Conservation (phyloP, 2,329 filamentous ascomycete species). For the Fusarium sp. region DNA sequence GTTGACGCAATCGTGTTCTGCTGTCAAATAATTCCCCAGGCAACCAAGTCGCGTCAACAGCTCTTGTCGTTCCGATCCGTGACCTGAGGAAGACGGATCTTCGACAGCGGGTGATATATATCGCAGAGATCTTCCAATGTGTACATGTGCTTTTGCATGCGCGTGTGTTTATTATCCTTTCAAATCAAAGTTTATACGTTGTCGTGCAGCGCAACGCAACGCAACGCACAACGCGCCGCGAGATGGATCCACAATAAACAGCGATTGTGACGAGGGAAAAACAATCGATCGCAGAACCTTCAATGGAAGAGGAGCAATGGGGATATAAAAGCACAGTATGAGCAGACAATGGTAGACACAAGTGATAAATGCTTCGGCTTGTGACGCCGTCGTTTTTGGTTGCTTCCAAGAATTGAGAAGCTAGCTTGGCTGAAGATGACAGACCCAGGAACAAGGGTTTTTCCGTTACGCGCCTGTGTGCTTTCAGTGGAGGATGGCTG, state of each 20-base stretch:
- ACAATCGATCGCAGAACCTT: neutral
- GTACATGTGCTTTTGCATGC: conserved; percentile 25
- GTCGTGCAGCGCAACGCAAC: conserved; percentile 35
- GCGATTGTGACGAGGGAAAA: neutral
- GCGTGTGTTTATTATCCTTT: conserved; percentile 32
- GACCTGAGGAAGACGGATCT: neutral
- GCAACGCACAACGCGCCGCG: conserved; percentile 35
- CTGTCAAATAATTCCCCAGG: neutral
- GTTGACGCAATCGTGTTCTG: conserved; percentile 33
- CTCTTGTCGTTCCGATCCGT: conserved; percentile 3
- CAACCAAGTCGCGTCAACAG: conserved; percentile 29
- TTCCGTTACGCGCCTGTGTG: conserved; percentile 31
- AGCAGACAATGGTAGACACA: conserved; percentile 3
- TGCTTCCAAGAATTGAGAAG: conserved; percentile 20
- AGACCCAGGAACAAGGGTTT: conserved; percentile 39
- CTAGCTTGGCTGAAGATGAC: conserved; percentile 14
- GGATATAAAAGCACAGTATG: neutral
- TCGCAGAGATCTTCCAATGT: neutral
- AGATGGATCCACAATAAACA: conserved; percentile 28
- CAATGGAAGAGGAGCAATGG: neutral
- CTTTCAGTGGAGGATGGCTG: neutral
- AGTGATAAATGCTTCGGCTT: conserved; percentile 21
- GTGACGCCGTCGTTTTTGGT: conserved; percentile 26
- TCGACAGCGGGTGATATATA: neutral
- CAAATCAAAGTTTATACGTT: conserved; percentile 28